Evolutionary conservation across 2,329 filamentous ascomycete genomes (phyloP), one percentile per base, ranked within the genome.

Genomic region (Reticulascus tulasneorum): DNA sequence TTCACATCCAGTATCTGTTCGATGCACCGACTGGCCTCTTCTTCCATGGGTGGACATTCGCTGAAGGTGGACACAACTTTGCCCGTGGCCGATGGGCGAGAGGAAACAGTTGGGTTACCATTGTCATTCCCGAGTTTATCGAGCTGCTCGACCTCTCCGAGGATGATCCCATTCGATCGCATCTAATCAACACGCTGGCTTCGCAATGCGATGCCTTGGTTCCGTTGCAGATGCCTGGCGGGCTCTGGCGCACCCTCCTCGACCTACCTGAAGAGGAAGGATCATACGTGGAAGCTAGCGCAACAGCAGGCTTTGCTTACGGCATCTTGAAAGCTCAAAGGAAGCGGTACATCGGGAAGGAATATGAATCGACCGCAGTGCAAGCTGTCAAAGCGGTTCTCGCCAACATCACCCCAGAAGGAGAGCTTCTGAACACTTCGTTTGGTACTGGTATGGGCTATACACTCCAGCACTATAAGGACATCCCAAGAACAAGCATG

Each of bases 31-130:
- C 83, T 0, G 85, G 86, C 0, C 66, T 90, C 1, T 91, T 85
- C 59, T 90, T 84, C 66, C 86, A 91, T 58, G 86, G 86, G 19
- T 91, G 86, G 86, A 82, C 82, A 9, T 90, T 88, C 48, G 73
- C 82, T 31, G 73, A 79, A 2, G 75, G 74, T 8, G 82, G 79
- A 1, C 75, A 79, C 54, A 77, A 79, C 55, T 79, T 79, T 47
- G 76, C 76, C 0, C 55, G 64, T 31, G 76, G 75, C 1, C 56
- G 70, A 8, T 80, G 76, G 76, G 76, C 72, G 2, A 59, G 76
- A 18, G 75, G 76, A 13, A 86, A 86, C 54, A 73, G 70, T 43
- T 91, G 86, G 86, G 55, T 91, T 29, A 90, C 85, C 1, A 90
- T 91, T 42, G 85, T 79, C n/a, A 85, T 90, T 35, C 85, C 85